These are phyloP conservation scores for Aschersonia sp. DNA, from an alignment of 2,329 filamentous ascomycete species.

Conservation along the genomic window DNA sequence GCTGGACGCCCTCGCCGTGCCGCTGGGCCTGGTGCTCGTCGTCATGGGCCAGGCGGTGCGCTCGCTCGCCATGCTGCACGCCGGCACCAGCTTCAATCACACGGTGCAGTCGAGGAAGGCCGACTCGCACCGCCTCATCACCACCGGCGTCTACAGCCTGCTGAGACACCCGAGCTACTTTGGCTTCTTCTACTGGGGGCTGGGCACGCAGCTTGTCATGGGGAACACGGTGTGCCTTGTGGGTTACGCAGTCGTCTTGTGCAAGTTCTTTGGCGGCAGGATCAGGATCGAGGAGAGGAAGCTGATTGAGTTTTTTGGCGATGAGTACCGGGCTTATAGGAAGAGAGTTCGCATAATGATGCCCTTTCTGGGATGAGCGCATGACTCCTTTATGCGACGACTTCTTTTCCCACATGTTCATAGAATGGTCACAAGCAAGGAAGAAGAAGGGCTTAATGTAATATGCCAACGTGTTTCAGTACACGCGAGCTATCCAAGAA, in stretches of 20 bases:
- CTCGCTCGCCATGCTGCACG: slow-evolving; percentile 76
- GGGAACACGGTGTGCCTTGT: slow-evolving; percentile 71
- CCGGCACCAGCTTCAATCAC: slow-evolving; percentile 85
- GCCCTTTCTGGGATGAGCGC: slow-evolving; percentile 41
- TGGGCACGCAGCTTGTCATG: slow-evolving; percentile 85
- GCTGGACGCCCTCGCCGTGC: slow-evolving; percentile 24
- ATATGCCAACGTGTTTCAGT: too few species aligned
- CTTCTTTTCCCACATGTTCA: neutral
- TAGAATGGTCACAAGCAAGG: too few species aligned
- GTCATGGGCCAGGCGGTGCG: slow-evolving; percentile 59
- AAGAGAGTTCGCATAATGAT: slow-evolving; percentile 62
- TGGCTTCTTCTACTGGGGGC: slow-evolving; percentile 95
- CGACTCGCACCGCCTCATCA: slow-evolving; percentile 65
- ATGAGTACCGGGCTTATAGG: slow-evolving; percentile 65
- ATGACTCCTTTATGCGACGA: neutral
- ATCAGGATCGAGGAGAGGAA: slow-evolving; percentile 68
- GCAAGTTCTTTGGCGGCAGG: slow-evolving; percentile 67
- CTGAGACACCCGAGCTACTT: slow-evolving; percentile 89
- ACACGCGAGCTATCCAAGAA: too few species aligned
- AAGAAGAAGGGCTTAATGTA: neutral
- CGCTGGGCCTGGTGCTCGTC: slow-evolving; percentile 50
- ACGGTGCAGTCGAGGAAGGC: slow-evolving; percentile 60
- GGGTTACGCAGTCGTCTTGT: slow-evolving; percentile 61
- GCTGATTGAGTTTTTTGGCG: slow-evolving; percentile 68
- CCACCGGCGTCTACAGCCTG: slow-evolving; percentile 59